Evolutionary conservation across 2,329 filamentous ascomycete species (phyloP), one percentile per base, ranked within the genome.

Genomic region (Claviceps sp.): DNA sequence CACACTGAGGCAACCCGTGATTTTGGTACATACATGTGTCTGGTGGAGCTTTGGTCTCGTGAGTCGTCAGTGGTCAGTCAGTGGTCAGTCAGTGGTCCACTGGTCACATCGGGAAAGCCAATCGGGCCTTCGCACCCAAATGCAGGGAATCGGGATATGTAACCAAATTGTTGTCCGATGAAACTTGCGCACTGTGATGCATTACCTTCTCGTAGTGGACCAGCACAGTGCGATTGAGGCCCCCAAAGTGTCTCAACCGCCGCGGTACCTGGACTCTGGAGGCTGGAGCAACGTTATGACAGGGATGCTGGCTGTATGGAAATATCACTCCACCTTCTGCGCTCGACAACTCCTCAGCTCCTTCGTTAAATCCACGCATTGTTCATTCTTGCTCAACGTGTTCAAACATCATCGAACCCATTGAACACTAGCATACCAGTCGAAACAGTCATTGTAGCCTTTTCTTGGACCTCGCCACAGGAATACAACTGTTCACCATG

Each of bases 401-500:
- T n/a, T 17, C 7, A 40, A 17, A 14, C 9, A 4, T n/a, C 16
- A 29, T n/a, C 16, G 20, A 49, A 13, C 23, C 45, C 52, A 51
- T 54, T 49, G 45, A 50, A 39, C 39, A 22, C 39, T n/a, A 22
- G n/a, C 14, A 23, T 36, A 38, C 47, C 43, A 20, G 14, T 2
- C 9, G 29, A 34, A 34, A 34, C 3, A 34, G 29, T 7, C 37
- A 7, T 16, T 34, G 44, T 22, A 17, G 9, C 5, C 34, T 51
- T 45, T 34, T 23, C 42, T 49, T 26, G 17, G 13, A 22, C 47
- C 50, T 45, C 38, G 44, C 17, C 34, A 29, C 26, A 39, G 20
- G 17, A 37, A 47, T 38, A 22, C 34, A 45, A 16, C 54, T 53
- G 53, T 53, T 59, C 64, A 67, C 60, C 61, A 77, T 76, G 73